Conservation (phyloP, 1,139 yeast genomes). For the Pichia sp. region DNA sequence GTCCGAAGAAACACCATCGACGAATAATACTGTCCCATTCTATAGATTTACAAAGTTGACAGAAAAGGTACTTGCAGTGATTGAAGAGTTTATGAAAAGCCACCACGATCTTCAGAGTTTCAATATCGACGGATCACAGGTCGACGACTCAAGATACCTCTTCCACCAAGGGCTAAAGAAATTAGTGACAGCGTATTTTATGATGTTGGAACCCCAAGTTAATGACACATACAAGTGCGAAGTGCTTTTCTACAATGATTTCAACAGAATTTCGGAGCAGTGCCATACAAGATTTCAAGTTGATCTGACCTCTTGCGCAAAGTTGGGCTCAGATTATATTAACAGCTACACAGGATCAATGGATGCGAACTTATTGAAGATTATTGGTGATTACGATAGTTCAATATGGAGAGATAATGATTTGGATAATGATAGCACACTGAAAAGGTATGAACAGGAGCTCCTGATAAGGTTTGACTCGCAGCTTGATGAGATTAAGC, state of each 20-base stretch:
- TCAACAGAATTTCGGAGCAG: constrained; percentile 19
- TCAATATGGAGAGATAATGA: constrained; percentile 10
- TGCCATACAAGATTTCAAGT: constrained; percentile 11
- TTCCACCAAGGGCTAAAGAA: constrained; percentile 23
- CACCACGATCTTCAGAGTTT: constrained; percentile 9
- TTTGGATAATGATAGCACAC: constrained; percentile 1
- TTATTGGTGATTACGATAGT: constrained; percentile 14
- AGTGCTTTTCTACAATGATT: constrained; percentile 27
- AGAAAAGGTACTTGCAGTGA: too few species aligned
- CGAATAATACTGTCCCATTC: too few species aligned
- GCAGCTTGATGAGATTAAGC: constrained; percentile 1
- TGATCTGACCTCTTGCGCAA: constrained; percentile 17
- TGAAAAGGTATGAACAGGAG: constrained; percentile 3
- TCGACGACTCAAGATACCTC: constrained; percentile 16
- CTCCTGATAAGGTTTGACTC: constrained; percentile 8
- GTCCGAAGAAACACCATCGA: too few species aligned
- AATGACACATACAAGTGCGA: constrained; percentile 16
- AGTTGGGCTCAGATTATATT: constrained; percentile 17
- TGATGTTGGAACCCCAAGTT: constrained; percentile 16
- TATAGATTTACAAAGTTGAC: too few species aligned
- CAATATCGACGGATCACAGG: constrained; percentile 4
- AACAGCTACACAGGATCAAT: constrained; percentile 7
- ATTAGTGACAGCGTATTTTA: constrained; percentile 18
- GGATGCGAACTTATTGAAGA: constrained; percentile 5
- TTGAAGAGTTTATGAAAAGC: constrained; percentile 15